phyloP scores from a whole-genome alignment of 495 filamentous ascomycete species.

The Collariella sp. region DNA sequence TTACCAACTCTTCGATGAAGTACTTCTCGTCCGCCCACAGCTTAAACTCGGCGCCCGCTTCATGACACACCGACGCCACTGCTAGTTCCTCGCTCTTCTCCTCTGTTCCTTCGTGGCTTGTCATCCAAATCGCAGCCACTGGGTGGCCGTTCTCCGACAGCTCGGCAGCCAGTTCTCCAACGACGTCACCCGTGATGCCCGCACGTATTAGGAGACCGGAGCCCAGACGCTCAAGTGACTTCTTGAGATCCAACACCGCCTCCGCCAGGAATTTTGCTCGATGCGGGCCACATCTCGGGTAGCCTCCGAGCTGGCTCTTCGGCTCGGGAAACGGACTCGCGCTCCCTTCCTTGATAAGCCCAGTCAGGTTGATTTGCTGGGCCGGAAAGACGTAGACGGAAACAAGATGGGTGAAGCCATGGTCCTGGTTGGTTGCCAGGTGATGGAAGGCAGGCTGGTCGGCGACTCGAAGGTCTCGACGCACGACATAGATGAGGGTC shows the following conservation, averaged over 20 bases:
- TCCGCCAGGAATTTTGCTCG: constrained; percentile 60
- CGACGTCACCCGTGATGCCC: constrained; percentile 45
- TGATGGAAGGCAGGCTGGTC: constrained; percentile 61
- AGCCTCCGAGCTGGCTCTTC: constrained; percentile 45
- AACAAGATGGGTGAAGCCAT: constrained; percentile 55
- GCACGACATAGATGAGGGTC: constrained; percentile 54
- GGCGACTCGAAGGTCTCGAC: constrained; percentile 56
- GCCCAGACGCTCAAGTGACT: constrained; percentile 43
- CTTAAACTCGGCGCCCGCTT: constrained; percentile 46
- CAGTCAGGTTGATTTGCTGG: constrained; percentile 60
- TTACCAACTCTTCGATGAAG: constrained; percentile 61
- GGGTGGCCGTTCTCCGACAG: constrained; percentile 33
- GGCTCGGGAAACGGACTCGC: constrained; percentile 52
- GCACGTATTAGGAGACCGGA: constrained; percentile 57
- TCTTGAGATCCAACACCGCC: constrained; percentile 59
- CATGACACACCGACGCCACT: constrained; percentile 40
- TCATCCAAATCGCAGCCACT: constrained; percentile 60
- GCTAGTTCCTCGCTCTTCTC: constrained; percentile 53
- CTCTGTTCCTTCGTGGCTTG: constrained; percentile 53
- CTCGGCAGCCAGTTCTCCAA: constrained; percentile 43
- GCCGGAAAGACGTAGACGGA: constrained; percentile 58
- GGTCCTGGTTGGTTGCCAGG: constrained; percentile 36
- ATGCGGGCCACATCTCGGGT: constrained; percentile 61
- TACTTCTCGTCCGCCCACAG: constrained; percentile 64
- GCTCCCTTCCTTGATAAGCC: constrained; percentile 44